Conservation (phyloP, 768 basidiomycete genomes). For the Termitomyces sp. region DNA sequence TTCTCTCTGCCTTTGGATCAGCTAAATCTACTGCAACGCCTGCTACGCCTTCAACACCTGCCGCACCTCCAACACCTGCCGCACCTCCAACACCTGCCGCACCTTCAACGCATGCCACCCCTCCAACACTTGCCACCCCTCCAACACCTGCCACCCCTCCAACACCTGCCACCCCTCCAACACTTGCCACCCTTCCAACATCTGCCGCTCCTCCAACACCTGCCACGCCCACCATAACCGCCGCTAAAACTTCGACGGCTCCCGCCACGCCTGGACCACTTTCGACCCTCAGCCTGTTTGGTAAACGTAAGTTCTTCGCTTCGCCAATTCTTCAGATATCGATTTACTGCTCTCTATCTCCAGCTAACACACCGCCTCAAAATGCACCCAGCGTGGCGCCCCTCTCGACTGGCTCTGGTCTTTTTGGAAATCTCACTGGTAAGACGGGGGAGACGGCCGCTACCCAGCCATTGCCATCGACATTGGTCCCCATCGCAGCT, state of each 20-base stretch:
- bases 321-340: background rate
- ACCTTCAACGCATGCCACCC: too few relatives aligned
- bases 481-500: background rate
- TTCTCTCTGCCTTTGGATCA: constrained; percentile 29
- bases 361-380: background rate
- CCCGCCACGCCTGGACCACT: background rate
- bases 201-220: background rate
- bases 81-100: constrained; percentile 1
- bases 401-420: background rate
- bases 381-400: background rate
- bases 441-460: constrained; percentile 1
- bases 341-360: background rate
- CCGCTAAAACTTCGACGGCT: background rate
- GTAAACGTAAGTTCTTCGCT: background rate
- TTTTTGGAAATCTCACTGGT: background rate
- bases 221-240: background rate
- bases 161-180: background rate
- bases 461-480: background rate
- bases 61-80: background rate
- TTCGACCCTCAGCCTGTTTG: background rate
- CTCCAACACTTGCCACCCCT: background rate
- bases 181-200: background rate
- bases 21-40: constrained; percentile 3
- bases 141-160: background rate
- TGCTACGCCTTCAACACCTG: background rate